Evolutionary conservation across 768 basidiomycete species (phyloP).

Genomic region (Pulveroboletus ravenelii): DNA sequence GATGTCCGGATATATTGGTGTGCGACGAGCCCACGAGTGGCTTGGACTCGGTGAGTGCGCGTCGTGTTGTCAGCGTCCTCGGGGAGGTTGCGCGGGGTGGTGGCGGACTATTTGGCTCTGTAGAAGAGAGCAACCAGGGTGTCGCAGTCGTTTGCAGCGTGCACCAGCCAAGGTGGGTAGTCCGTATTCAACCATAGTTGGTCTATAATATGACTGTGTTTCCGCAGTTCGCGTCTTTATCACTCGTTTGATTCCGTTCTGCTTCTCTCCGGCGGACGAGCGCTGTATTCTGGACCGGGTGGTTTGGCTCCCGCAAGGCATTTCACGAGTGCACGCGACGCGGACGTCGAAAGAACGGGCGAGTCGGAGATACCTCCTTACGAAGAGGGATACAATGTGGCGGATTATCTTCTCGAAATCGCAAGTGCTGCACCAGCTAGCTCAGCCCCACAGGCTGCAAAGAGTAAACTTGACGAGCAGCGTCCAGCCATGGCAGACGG

Average conservation of each 20-base stretch:
- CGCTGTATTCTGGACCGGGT: conserved; percentile 78
- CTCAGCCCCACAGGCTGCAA: conserved; percentile 32
- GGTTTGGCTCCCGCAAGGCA: conserved; percentile 63
- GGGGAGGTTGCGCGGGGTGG: conserved; percentile 61
- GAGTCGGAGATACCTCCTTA: conserved; percentile 44
- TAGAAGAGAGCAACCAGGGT: conserved; percentile 42
- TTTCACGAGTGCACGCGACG: conserved; percentile 41
- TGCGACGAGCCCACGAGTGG: conserved; percentile 84
- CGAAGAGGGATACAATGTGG: conserved; percentile 83
- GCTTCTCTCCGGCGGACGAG: conserved; percentile 70
- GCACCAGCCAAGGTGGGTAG: conserved; percentile 72
- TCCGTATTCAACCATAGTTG: not conserved
- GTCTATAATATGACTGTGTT: not conserved
- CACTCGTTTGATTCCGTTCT: conserved; percentile 81
- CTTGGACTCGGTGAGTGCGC: conserved; percentile 84
- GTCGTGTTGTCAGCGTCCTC: conserved; percentile 73
- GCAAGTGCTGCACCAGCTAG: conserved; percentile 60
- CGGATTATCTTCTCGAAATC: conserved; percentile 88
- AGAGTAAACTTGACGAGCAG: conserved; percentile 1
- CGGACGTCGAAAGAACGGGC: conserved; percentile 32
- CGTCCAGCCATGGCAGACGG: not conserved
- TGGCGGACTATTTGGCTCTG: conserved; percentile 20
- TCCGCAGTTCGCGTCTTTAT: conserved; percentile 68
- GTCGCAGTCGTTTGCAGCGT: conserved; percentile 84
- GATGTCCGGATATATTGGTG: conserved; percentile 77